Base-by-base conservation (phyloP, 1,139 yeast genomes). In the Pichia sp. region DNA sequence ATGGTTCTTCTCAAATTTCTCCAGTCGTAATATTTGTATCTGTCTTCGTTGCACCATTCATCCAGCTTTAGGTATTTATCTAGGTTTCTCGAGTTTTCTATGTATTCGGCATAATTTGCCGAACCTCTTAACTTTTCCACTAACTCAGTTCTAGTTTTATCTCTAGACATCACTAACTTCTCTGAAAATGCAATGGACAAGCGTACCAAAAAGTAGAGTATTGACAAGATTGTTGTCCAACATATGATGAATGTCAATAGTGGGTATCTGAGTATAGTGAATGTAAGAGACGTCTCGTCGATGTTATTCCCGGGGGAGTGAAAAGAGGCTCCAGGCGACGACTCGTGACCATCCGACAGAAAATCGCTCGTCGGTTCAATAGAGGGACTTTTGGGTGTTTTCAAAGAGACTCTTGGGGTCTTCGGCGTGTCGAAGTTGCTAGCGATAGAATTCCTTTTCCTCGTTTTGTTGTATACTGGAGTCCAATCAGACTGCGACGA, bases 401-500 rank as follows among this genome's bases (percentile, higher is more conserved):
- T 36, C 8, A 15, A 36, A 6, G 41, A 36, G 41, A 36, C 41
- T n/a, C n/a, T 36, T 11, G 41, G n/a, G 41, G 8, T 36, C 16
- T 36, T 36, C 16, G n/a, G 16, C 16, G 41, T n/a, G 13, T 36
- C 41, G 41, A 11, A n/a, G n/a, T 6, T n/a, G 41, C 41, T 36
- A n/a, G 41, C 41, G 16, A 36, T n/a, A 13, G 50, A 15, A 11
- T 41, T 49, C 29, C 54, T 49, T 50, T 51, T 57, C 31, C 41
- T 55, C 1, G 74, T 57, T 26, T 62, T 62, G 51, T 66, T 69
- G 45, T 76, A 72, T 3, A 83, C 72, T 0, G 90, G 90, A 19
- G 79, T 79, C 92, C 90, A 85, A 66, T 85, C 90, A 60, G 79
- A 80, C 61, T 79, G 77, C 2, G 90, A 83, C 0, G 80, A 67